Evolutionary conservation across 2,329 filamentous ascomycete genomes (phyloP).

Genomic region (Xylaria digitata): DNA sequence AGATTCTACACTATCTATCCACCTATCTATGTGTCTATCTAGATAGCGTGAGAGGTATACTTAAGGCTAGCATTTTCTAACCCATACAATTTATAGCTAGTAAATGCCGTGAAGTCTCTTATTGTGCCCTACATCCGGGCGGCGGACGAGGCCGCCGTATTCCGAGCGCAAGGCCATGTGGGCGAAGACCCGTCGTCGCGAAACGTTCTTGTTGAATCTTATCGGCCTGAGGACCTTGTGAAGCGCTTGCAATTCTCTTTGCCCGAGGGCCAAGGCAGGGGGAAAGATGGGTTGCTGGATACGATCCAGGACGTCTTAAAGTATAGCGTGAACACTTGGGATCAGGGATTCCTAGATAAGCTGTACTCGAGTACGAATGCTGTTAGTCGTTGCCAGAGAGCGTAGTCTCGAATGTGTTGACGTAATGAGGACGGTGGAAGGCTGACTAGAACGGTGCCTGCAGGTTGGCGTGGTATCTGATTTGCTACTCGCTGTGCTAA

Average conservation of each 20-base stretch:
- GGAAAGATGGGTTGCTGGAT: constrained; percentile 79
- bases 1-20: too few relatives aligned
- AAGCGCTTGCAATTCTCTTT: constrained; percentile 69
- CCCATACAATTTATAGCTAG: constrained; percentile 62
- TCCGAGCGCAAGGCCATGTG: constrained; percentile 65
- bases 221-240: constrained; percentile 67
- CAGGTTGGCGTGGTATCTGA: constrained; percentile 86
- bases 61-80: constrained; percentile 12
- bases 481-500: constrained; percentile 83
- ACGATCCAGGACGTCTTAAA: constrained; percentile 77
- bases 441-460: constrained; percentile 8
- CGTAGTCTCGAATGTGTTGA: neutral
- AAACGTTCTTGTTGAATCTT: constrained; percentile 72
- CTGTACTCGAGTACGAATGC: constrained; percentile 92
- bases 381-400: constrained; percentile 55
- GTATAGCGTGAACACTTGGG: constrained; percentile 98
- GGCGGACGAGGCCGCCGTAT: constrained; percentile 72
- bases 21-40: neutral
- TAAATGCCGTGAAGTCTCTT: constrained; percentile 73
- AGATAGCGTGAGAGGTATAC: neutral
- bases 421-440: neutral
- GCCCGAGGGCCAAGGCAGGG: constrained; percentile 65
- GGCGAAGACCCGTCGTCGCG: constrained; percentile 53
- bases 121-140: constrained; percentile 76
- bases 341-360: constrained; percentile 96